Conservation (phyloP, 2,329 filamentous ascomycete species). For the Aspergillus hiratsukae region DNA sequence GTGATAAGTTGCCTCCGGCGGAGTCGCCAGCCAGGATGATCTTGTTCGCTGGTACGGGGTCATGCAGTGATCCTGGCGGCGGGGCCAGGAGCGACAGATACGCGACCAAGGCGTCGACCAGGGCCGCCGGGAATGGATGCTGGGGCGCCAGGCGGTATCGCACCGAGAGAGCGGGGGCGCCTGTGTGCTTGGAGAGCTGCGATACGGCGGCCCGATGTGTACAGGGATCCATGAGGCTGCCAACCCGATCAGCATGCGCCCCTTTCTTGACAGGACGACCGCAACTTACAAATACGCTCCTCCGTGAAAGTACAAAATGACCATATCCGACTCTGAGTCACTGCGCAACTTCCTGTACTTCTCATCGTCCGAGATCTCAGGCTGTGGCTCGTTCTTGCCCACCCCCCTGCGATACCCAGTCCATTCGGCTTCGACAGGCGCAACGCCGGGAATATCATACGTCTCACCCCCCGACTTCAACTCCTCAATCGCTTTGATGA, state of each 20-base stretch:
- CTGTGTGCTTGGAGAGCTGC: constrained; percentile 36
- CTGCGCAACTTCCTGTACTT: constrained; percentile 39
- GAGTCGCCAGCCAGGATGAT: constrained; percentile 47
- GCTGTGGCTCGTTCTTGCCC: constrained; percentile 32
- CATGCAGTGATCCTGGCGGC: constrained; percentile 39
- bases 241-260: not conserved
- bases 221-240: constrained; percentile 43
- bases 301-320: constrained; percentile 45
- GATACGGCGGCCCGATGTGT: constrained; percentile 36
- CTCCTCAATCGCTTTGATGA: constrained; percentile 37
- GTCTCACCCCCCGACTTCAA: constrained; percentile 37
- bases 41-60: constrained; percentile 39
- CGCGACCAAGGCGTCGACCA: constrained; percentile 45
- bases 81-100: constrained; percentile 46
- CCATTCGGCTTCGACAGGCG: constrained; percentile 43
- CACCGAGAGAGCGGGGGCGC: constrained; percentile 41
- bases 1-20: constrained; percentile 41
- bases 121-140: constrained; percentile 43
- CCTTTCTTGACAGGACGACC: not conserved
- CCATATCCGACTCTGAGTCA: constrained; percentile 37
- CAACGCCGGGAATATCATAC: constrained; percentile 33
- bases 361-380: constrained; percentile 39
- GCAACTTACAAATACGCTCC: constrained; percentile 42
- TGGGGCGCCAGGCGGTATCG: constrained; percentile 47
- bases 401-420: constrained; percentile 41